Evolutionary conservation across 2,329 filamentous ascomycete genomes (phyloP).

Genomic region (Colletotrichum limetticola): DNA sequence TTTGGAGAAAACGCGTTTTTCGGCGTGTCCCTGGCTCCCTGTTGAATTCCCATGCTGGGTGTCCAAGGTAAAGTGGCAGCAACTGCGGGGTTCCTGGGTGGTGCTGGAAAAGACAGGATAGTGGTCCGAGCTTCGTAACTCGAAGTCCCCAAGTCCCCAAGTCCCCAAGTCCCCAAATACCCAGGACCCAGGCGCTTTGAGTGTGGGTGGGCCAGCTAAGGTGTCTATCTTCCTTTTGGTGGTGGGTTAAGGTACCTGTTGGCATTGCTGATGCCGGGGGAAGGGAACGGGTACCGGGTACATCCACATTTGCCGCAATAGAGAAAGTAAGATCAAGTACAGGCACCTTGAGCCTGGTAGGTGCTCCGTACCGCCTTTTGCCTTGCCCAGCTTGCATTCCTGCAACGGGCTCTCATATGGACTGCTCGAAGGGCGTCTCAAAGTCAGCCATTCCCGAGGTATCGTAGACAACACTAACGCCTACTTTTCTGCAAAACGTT

Average conservation of each 20-base stretch:
- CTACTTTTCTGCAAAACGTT: background rate
- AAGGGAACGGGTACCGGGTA: constrained; percentile 17
- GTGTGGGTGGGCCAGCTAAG: constrained; percentile 5
- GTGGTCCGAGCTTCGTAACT: constrained; percentile 11
- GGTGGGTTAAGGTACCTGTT: too few relatives aligned
- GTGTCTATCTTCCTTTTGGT: too few relatives aligned
- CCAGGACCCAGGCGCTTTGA: background rate
- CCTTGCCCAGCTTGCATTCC: background rate
- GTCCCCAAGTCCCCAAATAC: background rate
- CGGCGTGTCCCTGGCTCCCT: background rate
- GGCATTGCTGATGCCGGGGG: background rate
- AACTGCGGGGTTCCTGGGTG: constrained; percentile 24
- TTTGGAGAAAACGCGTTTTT: constrained; percentile 21
- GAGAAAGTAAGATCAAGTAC: background rate
- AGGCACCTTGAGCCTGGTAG: background rate
- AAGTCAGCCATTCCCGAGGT: constrained; percentile 2
- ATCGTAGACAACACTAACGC: background rate
- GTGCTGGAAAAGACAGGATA: background rate
- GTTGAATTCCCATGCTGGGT: background rate
- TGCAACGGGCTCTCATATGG: constrained; percentile 18
- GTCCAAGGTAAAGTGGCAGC: constrained; percentile 1
- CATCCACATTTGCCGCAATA: constrained; percentile 26
- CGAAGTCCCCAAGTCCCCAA: background rate
- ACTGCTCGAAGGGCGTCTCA: background rate
- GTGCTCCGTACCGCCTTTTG: background rate